These are phyloP conservation scores for Colletotrichum tofieldiae DNA, from an alignment of 2,329 filamentous ascomycete genomes.

Conservation along the genomic window DNA sequence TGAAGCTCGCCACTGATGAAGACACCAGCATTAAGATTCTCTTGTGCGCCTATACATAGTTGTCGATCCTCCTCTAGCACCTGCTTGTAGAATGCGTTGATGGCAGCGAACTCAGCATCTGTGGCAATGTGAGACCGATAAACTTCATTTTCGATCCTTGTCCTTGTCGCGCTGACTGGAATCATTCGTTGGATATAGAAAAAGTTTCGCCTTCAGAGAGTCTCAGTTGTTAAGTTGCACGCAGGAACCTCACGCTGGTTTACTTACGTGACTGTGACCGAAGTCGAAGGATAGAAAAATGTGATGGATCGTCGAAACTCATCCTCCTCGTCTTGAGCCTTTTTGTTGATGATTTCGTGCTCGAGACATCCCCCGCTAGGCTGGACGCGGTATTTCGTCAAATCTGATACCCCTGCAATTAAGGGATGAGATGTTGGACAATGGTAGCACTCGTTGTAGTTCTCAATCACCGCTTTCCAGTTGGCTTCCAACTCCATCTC, in stretches of 20 bases:
- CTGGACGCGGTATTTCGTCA: constrained; percentile 60
- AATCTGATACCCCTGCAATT: constrained; percentile 59
- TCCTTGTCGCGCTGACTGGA: constrained; percentile 59
- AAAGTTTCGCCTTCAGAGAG: constrained; percentile 60
- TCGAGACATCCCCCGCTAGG: constrained; percentile 53
- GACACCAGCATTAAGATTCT: constrained; percentile 65
- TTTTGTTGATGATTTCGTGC: constrained; percentile 56
- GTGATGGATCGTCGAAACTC: constrained; percentile 37
- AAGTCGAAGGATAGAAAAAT: constrained; percentile 33
- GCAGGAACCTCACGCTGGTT: constrained; percentile 36
- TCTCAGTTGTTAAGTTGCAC: constrained; percentile 48
- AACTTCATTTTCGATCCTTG: constrained; percentile 66
- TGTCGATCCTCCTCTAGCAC: constrained; percentile 68
- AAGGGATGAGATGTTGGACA: constrained; percentile 65
- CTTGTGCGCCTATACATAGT: constrained; percentile 64
- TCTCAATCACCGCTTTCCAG: constrained; percentile 61
- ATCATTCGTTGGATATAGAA: constrained; percentile 68
- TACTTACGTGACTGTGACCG: constrained; percentile 51
- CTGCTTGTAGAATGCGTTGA: constrained; percentile 66
- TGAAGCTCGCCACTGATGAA: constrained; percentile 68
- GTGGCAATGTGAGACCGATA: constrained; percentile 64
- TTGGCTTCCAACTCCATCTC: constrained; percentile 55
- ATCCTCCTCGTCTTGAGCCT: constrained; percentile 52
- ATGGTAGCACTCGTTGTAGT: constrained; percentile 67
- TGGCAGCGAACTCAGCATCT: constrained; percentile 62